A percentile compares a stretch with the other conserved stretches of the same genome.
Conservation (phyloP, 257 asterid genomes). For the Penstemon davidsonii region DNA sequence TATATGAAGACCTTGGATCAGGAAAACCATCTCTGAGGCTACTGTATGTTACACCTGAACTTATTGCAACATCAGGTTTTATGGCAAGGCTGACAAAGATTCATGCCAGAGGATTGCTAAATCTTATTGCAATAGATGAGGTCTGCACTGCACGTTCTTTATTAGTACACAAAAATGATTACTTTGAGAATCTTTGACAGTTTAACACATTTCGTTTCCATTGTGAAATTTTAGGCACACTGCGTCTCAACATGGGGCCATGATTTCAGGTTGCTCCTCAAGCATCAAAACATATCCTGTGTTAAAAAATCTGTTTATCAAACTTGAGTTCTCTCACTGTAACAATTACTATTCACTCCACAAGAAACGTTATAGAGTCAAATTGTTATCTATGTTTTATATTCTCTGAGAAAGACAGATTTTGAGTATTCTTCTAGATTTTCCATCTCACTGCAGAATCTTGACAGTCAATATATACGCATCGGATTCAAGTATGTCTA, state of each 20-base stretch:
- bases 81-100: constrained; percentile 69
- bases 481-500: constrained; percentile 2
- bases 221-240: constrained; percentile 68
- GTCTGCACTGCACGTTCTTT: constrained; percentile 37
- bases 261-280: constrained; percentile 75
- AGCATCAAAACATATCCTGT: constrained; percentile 28
- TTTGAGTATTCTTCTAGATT: constrained; percentile 9
- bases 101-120: constrained; percentile 78
- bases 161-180: constrained; percentile 10
- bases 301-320: constrained; percentile 11
- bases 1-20: constrained; percentile 79
- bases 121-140: constrained; percentile 92
- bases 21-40: constrained; percentile 87
- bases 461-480: constrained; percentile 1
- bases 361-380: not conserved
- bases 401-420: not conserved
- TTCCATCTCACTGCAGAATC: not conserved
- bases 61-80: constrained; percentile 84
- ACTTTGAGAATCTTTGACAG: constrained; percentile 28
- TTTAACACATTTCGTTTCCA: constrained; percentile 23
- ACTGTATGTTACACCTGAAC: constrained; percentile 92
- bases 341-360: not conserved
- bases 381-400: not conserved
- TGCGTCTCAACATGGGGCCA: constrained; percentile 99
- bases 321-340: constrained; percentile 13